These are phyloP conservation scores for Penicillium turbatum DNA, from an alignment of 495 filamentous ascomycete genomes.

Conservation along the genomic window DNA sequence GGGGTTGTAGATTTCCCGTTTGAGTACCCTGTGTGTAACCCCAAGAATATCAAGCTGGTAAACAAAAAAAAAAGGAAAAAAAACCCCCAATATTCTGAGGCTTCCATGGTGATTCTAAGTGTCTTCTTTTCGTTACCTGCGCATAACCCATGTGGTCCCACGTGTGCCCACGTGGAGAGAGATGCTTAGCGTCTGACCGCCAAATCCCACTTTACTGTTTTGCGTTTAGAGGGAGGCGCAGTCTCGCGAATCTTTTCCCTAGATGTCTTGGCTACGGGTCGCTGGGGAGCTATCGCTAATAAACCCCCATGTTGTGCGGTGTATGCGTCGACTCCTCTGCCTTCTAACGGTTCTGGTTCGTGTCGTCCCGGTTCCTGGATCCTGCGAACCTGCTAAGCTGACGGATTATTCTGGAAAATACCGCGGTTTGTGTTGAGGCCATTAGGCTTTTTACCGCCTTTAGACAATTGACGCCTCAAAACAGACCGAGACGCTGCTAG, in stretches of 20 bases:
- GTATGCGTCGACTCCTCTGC: not conserved
- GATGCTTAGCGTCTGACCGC: constrained; percentile 19
- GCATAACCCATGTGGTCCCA: constrained; percentile 37
- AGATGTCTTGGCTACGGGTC: not conserved
- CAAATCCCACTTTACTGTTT: constrained; percentile 18
- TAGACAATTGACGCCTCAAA: not conserved
- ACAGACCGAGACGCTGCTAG: not conserved
- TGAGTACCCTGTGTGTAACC: not conserved
- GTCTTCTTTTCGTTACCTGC: constrained; percentile 20
- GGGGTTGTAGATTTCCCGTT: not conserved
- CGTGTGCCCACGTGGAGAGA: constrained; percentile 42
- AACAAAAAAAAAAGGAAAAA: not conserved
- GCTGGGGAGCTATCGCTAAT: not conserved
- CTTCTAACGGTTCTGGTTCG: not conserved
- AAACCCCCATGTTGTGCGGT: not conserved
- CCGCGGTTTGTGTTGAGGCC: not conserved
- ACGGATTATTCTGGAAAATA: not conserved
- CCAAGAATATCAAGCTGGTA: not conserved
- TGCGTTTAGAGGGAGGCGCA: constrained; percentile 11
- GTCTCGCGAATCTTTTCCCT: constrained; percentile 8
- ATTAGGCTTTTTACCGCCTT: not conserved
- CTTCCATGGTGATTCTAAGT: constrained; percentile 32
- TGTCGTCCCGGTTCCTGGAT: not conserved
- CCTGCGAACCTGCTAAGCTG: not conserved
- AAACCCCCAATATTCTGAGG: not conserved